Base-by-base conservation (phyloP, 2,329 filamentous ascomycete genomes). In the Torrubiellomyces zombiae region DNA sequence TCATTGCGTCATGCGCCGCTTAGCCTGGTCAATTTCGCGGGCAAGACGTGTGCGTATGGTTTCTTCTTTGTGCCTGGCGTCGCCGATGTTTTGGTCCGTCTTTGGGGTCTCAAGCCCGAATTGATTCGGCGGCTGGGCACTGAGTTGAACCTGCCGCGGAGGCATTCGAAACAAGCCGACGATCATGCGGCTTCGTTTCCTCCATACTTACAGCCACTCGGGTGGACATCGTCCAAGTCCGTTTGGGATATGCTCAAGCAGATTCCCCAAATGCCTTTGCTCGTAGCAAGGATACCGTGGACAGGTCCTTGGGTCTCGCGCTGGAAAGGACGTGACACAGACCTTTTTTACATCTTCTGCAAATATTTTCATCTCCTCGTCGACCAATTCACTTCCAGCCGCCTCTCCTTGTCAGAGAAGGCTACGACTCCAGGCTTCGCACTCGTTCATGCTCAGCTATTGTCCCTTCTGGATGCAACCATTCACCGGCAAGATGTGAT, bases 31-130 rank as follows among this genome's bases (percentile, higher is more conserved):
- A 76, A 77, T 16, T 93, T 93, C 45, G 82, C 80, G 27, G 85
- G 81, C 31, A 91, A 89, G 50, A 80, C 82, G 4, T 86, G 79
- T 42, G 83, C 85, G 2, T 93, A 91, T 48, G 83, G 81, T 16
- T 93, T 92, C 50, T 89, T 86, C 53, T 94, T 92, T 41, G 85
- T 80, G 15, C 81, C 82, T 0, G 81, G 81, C 4, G 68, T 92
- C 27, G 77, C 81, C 6, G 82, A 92, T 41, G 68, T 92, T 25
- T 59, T 93, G 24, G 68, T 86, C 14, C 70, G 82, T 10, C 56
- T 93, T 5, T 93, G 85, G 83, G 70, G 68, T 18, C 60, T 81
- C 12, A 68, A 72, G 3, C 56, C 74, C 4, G 71, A 74, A 29
- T 55, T 71, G 20, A 62, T 92, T 41, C 69, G 77, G 33, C 71